phyloP scores from a whole-genome alignment of 73 alveolate genomes.

The Stentor coeruleus region DNA sequence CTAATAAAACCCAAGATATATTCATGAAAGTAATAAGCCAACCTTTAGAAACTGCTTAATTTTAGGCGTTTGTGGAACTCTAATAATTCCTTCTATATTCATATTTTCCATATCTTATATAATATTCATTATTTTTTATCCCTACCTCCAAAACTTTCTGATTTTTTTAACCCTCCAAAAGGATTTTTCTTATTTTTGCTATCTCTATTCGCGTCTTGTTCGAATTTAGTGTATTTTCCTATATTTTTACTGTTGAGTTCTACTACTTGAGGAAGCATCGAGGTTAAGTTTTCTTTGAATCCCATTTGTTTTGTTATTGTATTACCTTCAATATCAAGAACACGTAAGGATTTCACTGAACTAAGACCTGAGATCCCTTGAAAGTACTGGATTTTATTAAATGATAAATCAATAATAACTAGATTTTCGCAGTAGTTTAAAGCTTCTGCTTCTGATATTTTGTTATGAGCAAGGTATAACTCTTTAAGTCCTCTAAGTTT shows the following conservation, averaged over 20 bases:
- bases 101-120: too few species aligned
- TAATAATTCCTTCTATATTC: too few species aligned
- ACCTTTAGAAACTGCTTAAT: not conserved
- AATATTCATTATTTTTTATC: too few species aligned
- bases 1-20: not conserved
- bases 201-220: too few species aligned
- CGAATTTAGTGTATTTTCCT: not conserved
- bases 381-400: not conserved
- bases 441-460: not conserved
- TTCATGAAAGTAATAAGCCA: not conserved
- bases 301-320: not conserved
- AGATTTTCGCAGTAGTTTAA: not conserved
- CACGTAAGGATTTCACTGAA: not conserved
- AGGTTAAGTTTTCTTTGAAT: not conserved
- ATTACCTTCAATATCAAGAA: not conserved
- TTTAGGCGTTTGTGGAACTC: not conserved
- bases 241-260: not conserved
- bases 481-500: not conserved
- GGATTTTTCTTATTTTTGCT: too few species aligned
- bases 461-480: not conserved
- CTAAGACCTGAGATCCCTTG: not conserved
- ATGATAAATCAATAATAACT: not conserved
- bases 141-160: too few species aligned
- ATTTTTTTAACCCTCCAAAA: too few species aligned
- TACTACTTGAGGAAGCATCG: not conserved